phyloP scores from a whole-genome alignment of 176 grass and related monocot genomes.

The Zea mays region Zm-B73-REFERENCE-NAM-5.0 NC_050100.1:52902501-52903000 shows the following conservation, averaged over 20 bases:
- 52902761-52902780: constrained; percentile 46
- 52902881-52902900: constrained; percentile 46
- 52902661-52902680: constrained; percentile 58
- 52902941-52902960: background rate
- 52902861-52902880: constrained; percentile 58
- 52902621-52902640: constrained; percentile 93
- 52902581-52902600: background rate
- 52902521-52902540: background rate
- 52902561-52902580: background rate
- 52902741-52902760: constrained; percentile 54
- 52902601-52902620: background rate
- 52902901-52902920: constrained; percentile 71
- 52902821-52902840: constrained; percentile 47
- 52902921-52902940: constrained; percentile 45
- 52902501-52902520: background rate
- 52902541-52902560: background rate
- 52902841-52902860: constrained; percentile 73
- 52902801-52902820: constrained; percentile 72
- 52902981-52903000: constrained; percentile 25
- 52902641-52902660: constrained; percentile 53
- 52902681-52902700: constrained; percentile 37
- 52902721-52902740: constrained; percentile 31
- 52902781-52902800: constrained; percentile 55
- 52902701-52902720: constrained; percentile 46
- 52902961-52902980: background rate